Conservation (phyloP, 75 land plant genomes). For the Adiantum capillusveneris region DNA sequence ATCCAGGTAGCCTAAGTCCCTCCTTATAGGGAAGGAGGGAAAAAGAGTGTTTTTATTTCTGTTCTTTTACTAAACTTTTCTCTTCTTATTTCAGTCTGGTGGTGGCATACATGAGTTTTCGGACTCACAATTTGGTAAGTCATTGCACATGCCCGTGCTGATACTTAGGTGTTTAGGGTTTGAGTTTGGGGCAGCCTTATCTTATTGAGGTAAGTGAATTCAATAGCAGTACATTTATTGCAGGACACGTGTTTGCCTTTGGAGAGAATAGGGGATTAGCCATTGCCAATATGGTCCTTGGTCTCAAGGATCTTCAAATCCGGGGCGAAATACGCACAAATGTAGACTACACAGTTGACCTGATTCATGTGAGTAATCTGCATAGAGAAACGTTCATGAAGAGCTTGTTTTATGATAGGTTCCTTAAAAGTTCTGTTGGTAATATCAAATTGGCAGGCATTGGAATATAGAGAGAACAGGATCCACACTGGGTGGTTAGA, state of each 20-base stretch:
- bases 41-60: background rate
- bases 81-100: constrained; percentile 70
- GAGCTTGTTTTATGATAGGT: background rate
- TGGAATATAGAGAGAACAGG: constrained; percentile 89
- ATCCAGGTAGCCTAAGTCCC: too few species aligned
- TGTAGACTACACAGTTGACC: constrained; percentile 95
- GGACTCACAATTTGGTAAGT: constrained; percentile 98
- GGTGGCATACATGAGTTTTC: constrained; percentile 99
- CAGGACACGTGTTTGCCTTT: constrained; percentile 99
- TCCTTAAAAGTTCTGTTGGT: background rate
- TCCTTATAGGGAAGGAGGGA: constrained; percentile 2
- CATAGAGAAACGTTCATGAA: too few species aligned
- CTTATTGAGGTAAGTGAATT: too few species aligned
- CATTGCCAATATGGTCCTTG: constrained; percentile 99
- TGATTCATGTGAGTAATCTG: constrained; percentile 62
- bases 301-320: constrained; percentile 94
- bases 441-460: constrained; percentile 51
- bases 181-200: too few species aligned
- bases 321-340: constrained; percentile 97
- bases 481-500: constrained; percentile 99
- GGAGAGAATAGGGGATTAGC: constrained; percentile 87
- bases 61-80: background rate
- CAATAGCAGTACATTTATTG: too few species aligned
- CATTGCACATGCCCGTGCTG: too few species aligned
- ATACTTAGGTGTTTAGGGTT: too few species aligned